phyloP scores from a whole-genome alignment of 306 rosid genomes.

The Fragaria iinumae region DNA sequence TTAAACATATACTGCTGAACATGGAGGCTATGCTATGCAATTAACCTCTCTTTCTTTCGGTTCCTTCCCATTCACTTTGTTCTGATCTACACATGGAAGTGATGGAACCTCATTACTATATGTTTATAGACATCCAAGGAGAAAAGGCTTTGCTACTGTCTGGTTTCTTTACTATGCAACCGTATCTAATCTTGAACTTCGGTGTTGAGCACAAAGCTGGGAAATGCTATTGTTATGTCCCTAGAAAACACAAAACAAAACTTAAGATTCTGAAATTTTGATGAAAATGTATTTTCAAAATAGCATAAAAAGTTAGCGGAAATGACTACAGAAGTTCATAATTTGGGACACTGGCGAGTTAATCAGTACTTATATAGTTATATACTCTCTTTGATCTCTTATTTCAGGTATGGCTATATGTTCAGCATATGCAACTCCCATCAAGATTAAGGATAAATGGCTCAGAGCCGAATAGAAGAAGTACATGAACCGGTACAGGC shows the following conservation, averaged over 20 bases:
- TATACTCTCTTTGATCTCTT: not conserved
- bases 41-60: not conserved
- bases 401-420: not conserved
- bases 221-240: slow-evolving; percentile 73
- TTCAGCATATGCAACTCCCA: not conserved
- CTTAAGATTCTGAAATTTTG: not conserved
- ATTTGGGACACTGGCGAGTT: not conserved
- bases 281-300: not conserved
- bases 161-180: not conserved
- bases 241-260: slow-evolving; percentile 34
- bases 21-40: not conserved
- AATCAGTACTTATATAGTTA: not conserved
- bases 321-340: not conserved
- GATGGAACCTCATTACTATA: not conserved
- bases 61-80: not conserved
- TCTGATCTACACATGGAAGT: not conserved
- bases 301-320: not conserved
- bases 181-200: slow-evolving; percentile 42
- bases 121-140: not conserved
- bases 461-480: not conserved
- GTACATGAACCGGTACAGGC: not conserved
- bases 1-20: not conserved
- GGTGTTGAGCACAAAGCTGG: slow-evolving; percentile 59
- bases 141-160: not conserved
- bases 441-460: not conserved